Base-by-base conservation (phyloP, 345 rosid species). In the Syzygium aqueum region DNA sequence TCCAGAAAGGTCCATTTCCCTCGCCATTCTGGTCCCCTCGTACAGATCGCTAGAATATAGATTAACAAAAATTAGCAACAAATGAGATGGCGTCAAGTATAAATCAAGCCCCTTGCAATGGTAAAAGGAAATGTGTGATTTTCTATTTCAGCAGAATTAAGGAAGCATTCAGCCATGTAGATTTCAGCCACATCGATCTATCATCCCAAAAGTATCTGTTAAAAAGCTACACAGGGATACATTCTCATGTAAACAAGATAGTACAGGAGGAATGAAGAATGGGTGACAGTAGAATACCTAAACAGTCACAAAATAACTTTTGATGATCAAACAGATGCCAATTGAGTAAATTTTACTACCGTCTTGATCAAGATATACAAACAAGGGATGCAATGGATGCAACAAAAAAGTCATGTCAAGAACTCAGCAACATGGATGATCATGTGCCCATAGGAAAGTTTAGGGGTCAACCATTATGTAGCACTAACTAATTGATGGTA, bases 21-120 rank as follows among this genome's bases (percentile, higher is more conserved):
- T 93, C 5, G 99, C 98, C 92, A 92, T 94, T 84, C 99, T 91
- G 40, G 99, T 92, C 84, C 99, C 99, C 92, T 97, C 99, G 51
- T 97, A 97, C 73, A 96, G 93, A 92, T 97, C 99, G 89, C 99
- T 96, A 73, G 88, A 46, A 88, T 54, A 82, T 2, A 84, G 86
- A 77, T 40, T 46, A 28, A 77, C 63, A 89, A 63, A 56, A 28
- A 86, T 87, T 61, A 87, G 50, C 84, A 7, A 43, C 77, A 14
- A 77, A 78, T 51, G 37, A 56, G 28, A 40, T 3, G 8, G 11
- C 1, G 8, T 46, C 77, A n/a, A 85, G 50, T 85, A 73, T 73
- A 84, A 46, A 82, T 82, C 23, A 15, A 9, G 25, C 37, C 7
- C 80, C 49, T 73, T 9, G 13, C 80, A 73, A 73, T 73, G 49